Base-by-base conservation (phyloP, 345 rosid species). In the Aegle marmelos region DNA sequence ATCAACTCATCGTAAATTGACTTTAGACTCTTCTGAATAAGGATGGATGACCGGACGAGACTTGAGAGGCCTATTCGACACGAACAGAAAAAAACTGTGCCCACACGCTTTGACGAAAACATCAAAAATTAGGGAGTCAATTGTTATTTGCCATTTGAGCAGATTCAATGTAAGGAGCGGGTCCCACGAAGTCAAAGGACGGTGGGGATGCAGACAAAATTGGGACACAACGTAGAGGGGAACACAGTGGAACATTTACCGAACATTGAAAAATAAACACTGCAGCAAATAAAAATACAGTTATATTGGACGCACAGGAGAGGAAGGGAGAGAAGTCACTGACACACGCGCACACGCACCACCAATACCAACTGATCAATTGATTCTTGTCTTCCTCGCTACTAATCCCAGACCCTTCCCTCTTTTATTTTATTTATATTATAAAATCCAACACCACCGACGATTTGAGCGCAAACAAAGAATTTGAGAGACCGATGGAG, bases 321-420 rank as follows among this genome's bases (percentile, higher is more conserved):
- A 17, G 57, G 57, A 17, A 53, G 57, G 1, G 22, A 17, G 57
- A 45, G 16, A 13, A 45, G 50, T 45, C 50, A 41, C 16, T 2
- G 50, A 0, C 50, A 11, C 50, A 41, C 50, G 0, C 50, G 50
- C 22, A 6, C 6, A 19, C 11, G 7, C n/a, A 21, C 11, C 27
- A 19, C 65, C 37, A 87, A 81, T 68, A 82, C 79, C 68, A 73
- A 76, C 76, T 67, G 80, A 37, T 14, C 22, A 48, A 0, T 71
- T 80, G 82, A 85, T 84, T 77, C 86, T 79, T 87, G 86, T 83
- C 88, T 90, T 88, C 85, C 78, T 84, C 84, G 71, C 82, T 79
- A 86, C 86, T 85, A 85, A 85, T 80, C 5, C 1, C 50, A 13
- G 4, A 11, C 50, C 50, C 50, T 45, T 3, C 17, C 17, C 50